These are phyloP conservation scores for Petunia hybrid DNA, from an alignment of 305 asterid species.

Conservation along the genomic window DNA sequence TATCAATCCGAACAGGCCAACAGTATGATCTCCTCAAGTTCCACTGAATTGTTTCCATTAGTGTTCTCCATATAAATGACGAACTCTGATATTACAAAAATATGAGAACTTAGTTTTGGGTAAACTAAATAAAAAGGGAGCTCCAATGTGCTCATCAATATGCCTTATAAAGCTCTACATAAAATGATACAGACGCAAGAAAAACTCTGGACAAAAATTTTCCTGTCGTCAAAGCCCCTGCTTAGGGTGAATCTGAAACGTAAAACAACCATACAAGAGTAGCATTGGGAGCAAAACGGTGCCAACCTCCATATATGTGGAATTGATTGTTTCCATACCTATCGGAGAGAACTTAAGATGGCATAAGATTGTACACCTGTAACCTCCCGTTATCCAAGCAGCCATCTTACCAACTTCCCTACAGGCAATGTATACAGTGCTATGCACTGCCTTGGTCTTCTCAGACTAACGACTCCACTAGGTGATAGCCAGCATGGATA, in stretches of 20 bases:
- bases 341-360: slow-evolving; percentile 9
- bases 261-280: neutral
- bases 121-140: slow-evolving; percentile 1
- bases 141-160: neutral
- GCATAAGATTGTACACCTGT: neutral
- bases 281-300: neutral
- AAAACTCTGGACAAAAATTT: slow-evolving; percentile 14
- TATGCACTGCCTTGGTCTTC: neutral
- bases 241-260: neutral
- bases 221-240: neutral
- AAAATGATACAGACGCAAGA: neutral
- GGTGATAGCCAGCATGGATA: neutral
- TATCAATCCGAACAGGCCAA: neutral
- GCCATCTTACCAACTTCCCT: neutral
- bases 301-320: slow-evolving; percentile 26
- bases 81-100: neutral
- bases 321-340: slow-evolving; percentile 10
- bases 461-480: neutral
- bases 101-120: neutral
- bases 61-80: neutral
- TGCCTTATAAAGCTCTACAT: neutral
- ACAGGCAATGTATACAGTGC: slow-evolving; percentile 10
- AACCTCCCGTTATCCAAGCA: slow-evolving; percentile 6
- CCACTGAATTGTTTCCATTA: neutral
- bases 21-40: neutral